A percentile compares a stretch with the other conserved stretches of the same genome.
These are phyloP conservation scores for Adansonia gregorii DNA, from an alignment of 441 rosid genomes.

Conservation along the genomic window DNA sequence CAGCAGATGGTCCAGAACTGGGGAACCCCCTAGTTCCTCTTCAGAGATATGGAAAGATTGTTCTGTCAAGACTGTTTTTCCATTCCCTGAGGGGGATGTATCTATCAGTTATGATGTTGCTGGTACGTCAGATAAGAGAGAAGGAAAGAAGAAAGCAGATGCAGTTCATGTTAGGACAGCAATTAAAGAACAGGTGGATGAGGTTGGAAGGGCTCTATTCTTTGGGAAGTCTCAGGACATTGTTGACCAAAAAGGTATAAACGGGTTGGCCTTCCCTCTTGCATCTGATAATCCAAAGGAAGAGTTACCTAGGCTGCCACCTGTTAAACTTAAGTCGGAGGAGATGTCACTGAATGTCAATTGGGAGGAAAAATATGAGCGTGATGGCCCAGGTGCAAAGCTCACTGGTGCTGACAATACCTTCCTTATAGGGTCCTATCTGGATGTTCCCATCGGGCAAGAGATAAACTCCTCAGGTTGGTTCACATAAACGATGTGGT, in stretches of 20 bases:
- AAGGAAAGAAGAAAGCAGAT: constrained; percentile 69
- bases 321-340: constrained; percentile 73
- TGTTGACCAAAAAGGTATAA: constrained; percentile 51
- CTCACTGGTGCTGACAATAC: constrained; percentile 58
- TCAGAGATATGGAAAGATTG: constrained; percentile 75
- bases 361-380: constrained; percentile 89
- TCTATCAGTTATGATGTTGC: constrained; percentile 46
- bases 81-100: constrained; percentile 57
- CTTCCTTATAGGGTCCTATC: constrained; percentile 73
- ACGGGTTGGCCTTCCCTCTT: constrained; percentile 51
- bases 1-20: constrained; percentile 59
- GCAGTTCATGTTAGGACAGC: constrained; percentile 55
- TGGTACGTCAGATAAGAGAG: constrained; percentile 50
- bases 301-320: constrained; percentile 88
- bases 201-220: constrained; percentile 73
- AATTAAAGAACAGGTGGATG: constrained; percentile 82
- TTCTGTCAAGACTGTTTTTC: constrained; percentile 75
- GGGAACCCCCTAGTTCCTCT: constrained; percentile 47
- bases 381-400: constrained; percentile 56
- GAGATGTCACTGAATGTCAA: constrained; percentile 64
- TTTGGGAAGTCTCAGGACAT: constrained; percentile 60
- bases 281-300: constrained; percentile 66
- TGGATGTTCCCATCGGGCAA: constrained; percentile 93
- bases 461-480: constrained; percentile 88
- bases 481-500: constrained; percentile 25